Percentiles rank a stretch among this genome's conserved stretches.
These are phyloP conservation scores for Zalaria obscura DNA, from an alignment of 2,329 filamentous ascomycete species.

Conservation along the genomic window DNA sequence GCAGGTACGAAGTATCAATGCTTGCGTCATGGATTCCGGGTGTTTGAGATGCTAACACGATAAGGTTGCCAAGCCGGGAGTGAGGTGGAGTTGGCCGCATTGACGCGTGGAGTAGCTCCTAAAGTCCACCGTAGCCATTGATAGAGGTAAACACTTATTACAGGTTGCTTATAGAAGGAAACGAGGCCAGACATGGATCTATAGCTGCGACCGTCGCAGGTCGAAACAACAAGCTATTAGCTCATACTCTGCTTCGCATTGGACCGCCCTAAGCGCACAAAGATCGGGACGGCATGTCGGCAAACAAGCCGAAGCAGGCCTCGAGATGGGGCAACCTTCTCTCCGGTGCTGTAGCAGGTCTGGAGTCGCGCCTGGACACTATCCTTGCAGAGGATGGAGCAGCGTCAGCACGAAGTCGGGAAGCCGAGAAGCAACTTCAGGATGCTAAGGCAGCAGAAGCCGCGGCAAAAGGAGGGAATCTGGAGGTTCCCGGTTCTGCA, in stretches of 20 bases:
- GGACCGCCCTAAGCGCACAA: no score
- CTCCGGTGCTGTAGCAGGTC: constrained; percentile 79
- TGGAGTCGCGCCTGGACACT: constrained; percentile 83
- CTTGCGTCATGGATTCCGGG: no score
- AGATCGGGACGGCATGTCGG: constrained; percentile 4
- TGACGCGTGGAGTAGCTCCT: no score
- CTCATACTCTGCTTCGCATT: neutral
- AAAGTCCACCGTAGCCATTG: neutral
- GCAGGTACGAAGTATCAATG: no score
- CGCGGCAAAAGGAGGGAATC: neutral
- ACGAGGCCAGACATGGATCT: no score
- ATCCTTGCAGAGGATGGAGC: constrained; percentile 73
- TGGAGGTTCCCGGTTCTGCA: constrained; percentile 1
- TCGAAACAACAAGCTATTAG: no score
- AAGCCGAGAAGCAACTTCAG: constrained; percentile 22
- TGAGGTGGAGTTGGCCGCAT: neutral
- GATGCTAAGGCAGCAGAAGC: constrained; percentile 9
- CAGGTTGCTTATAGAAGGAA: no score
- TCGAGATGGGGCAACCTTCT: constrained; percentile 44
- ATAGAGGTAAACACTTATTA: no score
- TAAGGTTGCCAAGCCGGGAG: neutral
- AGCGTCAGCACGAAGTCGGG: constrained; percentile 26
- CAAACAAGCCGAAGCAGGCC: constrained; percentile 3
- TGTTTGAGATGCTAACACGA: no score
- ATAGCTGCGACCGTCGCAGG: no score